Conservation (phyloP, 768 basidiomycete genomes). For the Psilocybe azurescens region DNA sequence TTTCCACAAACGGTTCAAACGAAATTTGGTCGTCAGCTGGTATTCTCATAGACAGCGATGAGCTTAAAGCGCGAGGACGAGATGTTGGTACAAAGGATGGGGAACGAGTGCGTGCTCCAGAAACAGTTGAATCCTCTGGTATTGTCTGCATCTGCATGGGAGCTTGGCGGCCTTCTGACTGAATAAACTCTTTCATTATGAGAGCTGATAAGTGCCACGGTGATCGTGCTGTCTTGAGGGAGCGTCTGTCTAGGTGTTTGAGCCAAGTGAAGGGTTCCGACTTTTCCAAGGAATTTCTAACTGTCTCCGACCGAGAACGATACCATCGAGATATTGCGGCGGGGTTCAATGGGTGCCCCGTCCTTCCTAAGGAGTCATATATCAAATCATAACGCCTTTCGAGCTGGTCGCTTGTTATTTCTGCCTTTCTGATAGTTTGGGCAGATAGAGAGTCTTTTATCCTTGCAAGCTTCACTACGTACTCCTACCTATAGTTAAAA, state of each 20-base stretch:
- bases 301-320: slow-evolving; percentile 48
- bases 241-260: slow-evolving; percentile 62
- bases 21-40: slow-evolving; percentile 56
- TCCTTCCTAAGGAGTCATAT: slow-evolving; percentile 40
- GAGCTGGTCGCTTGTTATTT: slow-evolving; percentile 69
- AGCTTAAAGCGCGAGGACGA: slow-evolving; percentile 14
- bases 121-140: slow-evolving; percentile 42
- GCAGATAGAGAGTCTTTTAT: slow-evolving; percentile 55
- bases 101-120: slow-evolving; percentile 22
- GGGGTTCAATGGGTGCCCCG: slow-evolving; percentile 44
- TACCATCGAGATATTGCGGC: slow-evolving; percentile 66
- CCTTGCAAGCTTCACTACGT: slow-evolving; percentile 59
- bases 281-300: slow-evolving; percentile 59
- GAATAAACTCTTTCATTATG: slow-evolving; percentile 69
- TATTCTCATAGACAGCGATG: slow-evolving; percentile 30
- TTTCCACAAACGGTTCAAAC: slow-evolving; percentile 61
- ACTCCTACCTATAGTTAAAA: slow-evolving; percentile 1
- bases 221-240: slow-evolving; percentile 39
- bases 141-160: slow-evolving; percentile 50
- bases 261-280: slow-evolving; percentile 79
- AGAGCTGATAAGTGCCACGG: slow-evolving; percentile 73
- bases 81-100: slow-evolving; percentile 27
- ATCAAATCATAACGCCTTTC: slow-evolving; percentile 67
- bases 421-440: slow-evolving; percentile 65
- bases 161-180: slow-evolving; percentile 39